Base-by-base conservation (phyloP, 768 basidiomycete genomes). In the Asterophora parasitica region DNA sequence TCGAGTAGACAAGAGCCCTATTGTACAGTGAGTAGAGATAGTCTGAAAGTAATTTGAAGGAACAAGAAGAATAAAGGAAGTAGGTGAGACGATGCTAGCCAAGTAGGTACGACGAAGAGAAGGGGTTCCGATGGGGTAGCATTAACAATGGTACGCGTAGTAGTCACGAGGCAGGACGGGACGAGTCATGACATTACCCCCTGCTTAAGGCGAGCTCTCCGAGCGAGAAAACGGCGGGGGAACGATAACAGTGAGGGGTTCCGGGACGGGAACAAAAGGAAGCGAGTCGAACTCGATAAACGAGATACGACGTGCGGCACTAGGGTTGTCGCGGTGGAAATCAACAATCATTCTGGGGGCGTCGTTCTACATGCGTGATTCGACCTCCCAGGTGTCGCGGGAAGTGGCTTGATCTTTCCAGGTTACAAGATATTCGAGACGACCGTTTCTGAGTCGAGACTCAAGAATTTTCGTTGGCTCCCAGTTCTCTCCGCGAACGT, bases 181-280 rank as follows among this genome's bases (percentile, higher is more conserved):
- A n/a, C n/a, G n/a, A n/a, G 35, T 46, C 44, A 26, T 46, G 16
- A 46, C 44, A 46, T 46, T 46, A 46, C 23, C 35, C 35, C 44
- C 35, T 37, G 1, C 20, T 37, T 16, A 36, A 37, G 35, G 44
- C 15, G 13, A 46, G 44, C 28, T 2, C 44, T 46, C 44, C 26
- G 20, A 2, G 17, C n/a, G 35, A 46, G 44, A 13, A 12, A 9
- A 7, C 9, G 16, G 5, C 6, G 37, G 37, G 15, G n/a, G 16
- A 17, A 15, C n/a, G 16, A 38, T 19, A 3, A 17, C 37, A 19
- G 37, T 36, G 6, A 16, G n/a, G 30, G 15, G 16, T 46, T 8
- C 2, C 19, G 34, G 44, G 27, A 46, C 11, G 2, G 44, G 36
- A 3, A 38, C 15, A 7, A 46, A 46, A 15, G 23, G 44, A 10